Evolutionary conservation across 805 yeast genomes (phyloP), one percentile per base, ranked within the genome.

Genomic region (Cyberlindnera maclurae): DNA sequence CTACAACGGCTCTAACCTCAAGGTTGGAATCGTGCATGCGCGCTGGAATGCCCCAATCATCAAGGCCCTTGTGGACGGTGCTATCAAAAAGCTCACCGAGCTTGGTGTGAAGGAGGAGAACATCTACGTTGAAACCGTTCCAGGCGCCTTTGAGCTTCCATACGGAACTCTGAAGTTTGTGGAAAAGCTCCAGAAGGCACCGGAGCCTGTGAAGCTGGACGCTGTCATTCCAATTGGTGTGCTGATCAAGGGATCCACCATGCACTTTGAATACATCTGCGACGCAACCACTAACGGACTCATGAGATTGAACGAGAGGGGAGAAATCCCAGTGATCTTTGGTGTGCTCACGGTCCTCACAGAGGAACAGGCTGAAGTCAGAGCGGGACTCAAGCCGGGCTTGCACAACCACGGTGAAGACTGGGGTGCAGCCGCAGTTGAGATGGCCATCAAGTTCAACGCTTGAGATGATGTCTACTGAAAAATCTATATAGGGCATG

Each of bases 371-470:
- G 98, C 97, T 12, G 74, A 81, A 50, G 79, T 79, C 15, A 80
- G 98, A 64, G 95, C 97, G 11, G 98, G 97, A 18, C 66, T 90
- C 45, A 87, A 82, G 41, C 78, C 78, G 50, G 65, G 59, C 10
- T 75, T 79, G 79, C 97, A 93, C 63, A 90, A 90, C 68, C 98
- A 93, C 57, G 98, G 98, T 47, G 86, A 75, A 56, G 98, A 93
- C 62, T 90, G 98, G 98, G 98, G 95, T 50, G 89, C 94, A 27
- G 96, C 97, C 39, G 98, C 98, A 12, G 96, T 93, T 20, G 98
- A 90, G 67, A 90, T 93, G 97, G 81, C 75, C 4, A 36, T 56
- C 12, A 76, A 76, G 50, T 75, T 36, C 24, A 20, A 20, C 24
- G 24, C 24, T 20, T n/a, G n/a, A n/a, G n/a, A n/a, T n/a, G n/a